Evolutionary conservation across 1,284 basidiomycete genomes (phyloP), one percentile per base, ranked within the genome.

Genomic region (Waitea zeae): DNA sequence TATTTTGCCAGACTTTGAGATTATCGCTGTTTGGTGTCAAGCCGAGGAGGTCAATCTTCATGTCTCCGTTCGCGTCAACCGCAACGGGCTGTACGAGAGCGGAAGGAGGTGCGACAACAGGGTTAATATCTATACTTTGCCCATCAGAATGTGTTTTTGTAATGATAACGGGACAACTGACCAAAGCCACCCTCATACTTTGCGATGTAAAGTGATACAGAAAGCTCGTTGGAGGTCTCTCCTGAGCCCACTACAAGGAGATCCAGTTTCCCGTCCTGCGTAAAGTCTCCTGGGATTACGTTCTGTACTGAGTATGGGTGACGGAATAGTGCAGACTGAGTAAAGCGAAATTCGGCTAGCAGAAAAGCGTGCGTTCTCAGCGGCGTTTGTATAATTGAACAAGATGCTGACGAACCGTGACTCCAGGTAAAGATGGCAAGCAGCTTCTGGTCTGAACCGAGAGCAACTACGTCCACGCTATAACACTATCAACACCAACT

Each of bases 261-360:
- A 54, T 97, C 93, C 4, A 96, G 64, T 46, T 73, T 76, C 7
- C 93, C 93, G 41, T 92, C 81, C 49, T 89, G 83, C 19, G 90
- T 84, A 50, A 83, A 92, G 55, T 98, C 93, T 14, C 83, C 84
- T 0, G 92, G 89, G 1, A 97, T 69, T 29, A 92, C 75, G 49
- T 95, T 96, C 41, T 64, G 56, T 17, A 83, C 60, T 31, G 57
- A 61, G 19, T 51, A 46, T 3, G 68, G 49, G 52, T 80, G 78
- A 36, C 53, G 59, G 43, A 81, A 63, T 3, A 63, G 61, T 18
- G 57, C 56, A n/a, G 63, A 59, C 44, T 69, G 59, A 24, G 57
- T 45, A 49, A 77, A 89, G 0, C 46, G 41, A 46, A 82, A 88
- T n/a, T 55, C 51, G 24, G 70, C 75, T 82, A 39, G 4, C 3